Conservation (phyloP, 164 flowering plant species). For the Vitis vinifera region DNA sequence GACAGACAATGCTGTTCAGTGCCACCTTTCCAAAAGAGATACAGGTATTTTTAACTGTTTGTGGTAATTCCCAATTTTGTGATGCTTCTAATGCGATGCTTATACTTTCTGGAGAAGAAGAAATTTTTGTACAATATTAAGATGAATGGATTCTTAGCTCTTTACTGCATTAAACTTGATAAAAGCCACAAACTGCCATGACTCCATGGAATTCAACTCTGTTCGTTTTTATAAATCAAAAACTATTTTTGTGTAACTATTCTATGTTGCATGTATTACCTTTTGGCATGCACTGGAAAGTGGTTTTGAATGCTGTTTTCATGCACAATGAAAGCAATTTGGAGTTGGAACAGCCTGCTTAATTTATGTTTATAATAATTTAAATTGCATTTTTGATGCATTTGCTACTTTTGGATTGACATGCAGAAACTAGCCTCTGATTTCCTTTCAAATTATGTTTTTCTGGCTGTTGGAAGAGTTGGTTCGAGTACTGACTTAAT, state of each 20-base stretch:
- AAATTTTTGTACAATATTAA: background rate
- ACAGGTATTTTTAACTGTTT: conserved; percentile 35
- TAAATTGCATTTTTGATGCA: background rate
- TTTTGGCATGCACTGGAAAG: background rate
- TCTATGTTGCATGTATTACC: background rate
- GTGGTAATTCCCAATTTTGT: background rate
- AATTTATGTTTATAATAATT: background rate
- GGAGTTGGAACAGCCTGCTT: background rate
- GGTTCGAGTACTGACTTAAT: conserved; percentile 71
- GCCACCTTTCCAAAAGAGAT: conserved; percentile 69
- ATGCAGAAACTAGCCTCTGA: conserved; percentile 61
- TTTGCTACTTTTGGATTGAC: conserved; percentile 5
- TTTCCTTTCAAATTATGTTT: conserved; percentile 49
- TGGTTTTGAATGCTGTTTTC: background rate
- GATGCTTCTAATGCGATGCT: background rate
- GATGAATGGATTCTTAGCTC: background rate
- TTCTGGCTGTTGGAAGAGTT: conserved; percentile 68
- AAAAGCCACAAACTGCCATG: background rate
- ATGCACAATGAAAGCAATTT: background rate
- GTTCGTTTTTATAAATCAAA: background rate
- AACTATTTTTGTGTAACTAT: no score
- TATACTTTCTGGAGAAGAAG: no score
- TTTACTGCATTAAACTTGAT: background rate
- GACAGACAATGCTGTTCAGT: conserved; percentile 71
- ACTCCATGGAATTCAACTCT: background rate